Evolutionary conservation across 257 asterid genomes (phyloP).

Genomic region (Buddleja alternifolia): DNA sequence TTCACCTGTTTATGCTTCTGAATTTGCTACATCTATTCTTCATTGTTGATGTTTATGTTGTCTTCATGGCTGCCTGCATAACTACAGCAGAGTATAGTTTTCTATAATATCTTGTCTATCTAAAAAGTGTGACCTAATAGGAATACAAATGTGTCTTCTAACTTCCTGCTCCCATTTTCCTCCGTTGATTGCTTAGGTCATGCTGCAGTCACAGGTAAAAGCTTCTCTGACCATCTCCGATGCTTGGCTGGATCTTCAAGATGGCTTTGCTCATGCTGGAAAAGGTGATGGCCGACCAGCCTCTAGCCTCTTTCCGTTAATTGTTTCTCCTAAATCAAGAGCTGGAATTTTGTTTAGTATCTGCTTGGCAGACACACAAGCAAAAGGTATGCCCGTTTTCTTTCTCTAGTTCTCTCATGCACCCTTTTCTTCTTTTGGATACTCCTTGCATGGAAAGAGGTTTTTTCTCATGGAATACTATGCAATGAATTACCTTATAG

Average conservation of each 20-base stretch:
- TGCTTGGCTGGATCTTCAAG: slow-evolving; percentile 96
- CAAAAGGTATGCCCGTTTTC: slow-evolving; percentile 47
- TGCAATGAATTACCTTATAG: slow-evolving; percentile 5
- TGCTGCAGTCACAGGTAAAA: slow-evolving; percentile 92
- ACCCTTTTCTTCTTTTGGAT: slow-evolving; percentile 2
- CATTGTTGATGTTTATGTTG: not conserved
- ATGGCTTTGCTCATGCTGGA: slow-evolving; percentile 81
- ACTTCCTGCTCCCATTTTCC: slow-evolving; percentile 13
- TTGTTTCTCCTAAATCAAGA: slow-evolving; percentile 78
- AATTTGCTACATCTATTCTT: not conserved
- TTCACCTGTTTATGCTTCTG: slow-evolving; percentile 6
- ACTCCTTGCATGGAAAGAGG: slow-evolving; percentile 13
- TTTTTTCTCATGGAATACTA: slow-evolving; percentile 18
- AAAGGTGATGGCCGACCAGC: slow-evolving; percentile 72
- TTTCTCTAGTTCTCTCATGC: slow-evolving; percentile 15
- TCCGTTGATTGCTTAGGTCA: slow-evolving; percentile 55
- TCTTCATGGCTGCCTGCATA: not conserved
- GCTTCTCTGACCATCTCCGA: slow-evolving; percentile 80
- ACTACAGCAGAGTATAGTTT: not conserved
- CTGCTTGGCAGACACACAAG: slow-evolving; percentile 50
- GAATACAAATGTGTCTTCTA: slow-evolving; percentile 23
- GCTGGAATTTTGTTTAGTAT: slow-evolving; percentile 87
- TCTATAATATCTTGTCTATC: slow-evolving; percentile 11
- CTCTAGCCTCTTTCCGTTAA: slow-evolving; percentile 78
- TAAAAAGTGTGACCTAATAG: not conserved